Evolutionary conservation across 495 filamentous ascomycete genomes (phyloP), one percentile per base, ranked within the genome.

Genomic region (Neurospora sp.): DNA sequence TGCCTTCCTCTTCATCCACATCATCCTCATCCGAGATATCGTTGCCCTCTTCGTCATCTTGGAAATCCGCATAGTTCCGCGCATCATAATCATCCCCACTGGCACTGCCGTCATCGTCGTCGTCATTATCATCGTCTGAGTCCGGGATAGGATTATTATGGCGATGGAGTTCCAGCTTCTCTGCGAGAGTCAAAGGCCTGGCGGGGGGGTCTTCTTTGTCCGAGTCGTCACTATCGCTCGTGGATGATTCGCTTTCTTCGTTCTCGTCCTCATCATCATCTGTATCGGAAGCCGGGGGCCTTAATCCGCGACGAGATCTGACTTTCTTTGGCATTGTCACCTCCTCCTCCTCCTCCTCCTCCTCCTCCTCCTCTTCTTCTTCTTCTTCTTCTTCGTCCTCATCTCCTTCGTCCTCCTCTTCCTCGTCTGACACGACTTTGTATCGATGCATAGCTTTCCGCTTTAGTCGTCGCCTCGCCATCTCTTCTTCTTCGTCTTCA

Each of bases 31-130:
- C 21, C 45, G 37, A 70, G 4, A 59, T 24, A 36, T 74, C 74
- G 4, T 72, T 73, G 1, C 71, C 74, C 42, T 74, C 74, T 3
- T 78, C 74, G 34, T 78, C 76, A 59, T 76, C 74, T 28, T 78
- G 72, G 5, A 74, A 77, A 24, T 76, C 74, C 2, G 71, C 74
- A 38, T 77, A 77, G 17, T 73, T 43, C 11, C 71, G 39, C n/a
- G 71, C 76, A 70, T 73, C 73, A 28, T 75, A 75, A 69, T 76
- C 76, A 17, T 76, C 76, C 3, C 54, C 74, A 13, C 37, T 39
- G 71, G 69, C 72, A 11, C 36, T 39, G 59, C 59, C 72, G 28
- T 74, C 74, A 3, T 76, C 73, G 5, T 66, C 39, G 2, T 71
- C 71, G 24, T 42, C 72, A 1, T 69, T 43, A 17, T 74, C 74